Base-by-base conservation (phyloP, 176 grass and related monocot species). In the Rhynchospora tenuis region DNA sequence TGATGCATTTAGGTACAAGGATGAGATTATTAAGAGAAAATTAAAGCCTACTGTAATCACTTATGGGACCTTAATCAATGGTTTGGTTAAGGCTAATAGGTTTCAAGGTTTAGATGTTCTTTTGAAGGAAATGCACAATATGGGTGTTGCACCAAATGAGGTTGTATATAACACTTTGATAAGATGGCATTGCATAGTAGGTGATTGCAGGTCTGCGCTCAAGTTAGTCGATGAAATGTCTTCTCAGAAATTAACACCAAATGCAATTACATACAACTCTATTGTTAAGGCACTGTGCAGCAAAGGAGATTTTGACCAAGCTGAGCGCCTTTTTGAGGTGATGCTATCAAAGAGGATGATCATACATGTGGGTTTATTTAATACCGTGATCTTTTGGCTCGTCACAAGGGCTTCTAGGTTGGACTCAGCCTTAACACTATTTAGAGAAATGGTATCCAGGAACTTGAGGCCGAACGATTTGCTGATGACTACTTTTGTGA, bases 81-180 rank as follows among this genome's bases (percentile, higher is more conserved):
- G 92, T 27, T 90, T 97, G 76, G 87, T 91, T 66, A 94, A 85
- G 77, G 75, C 24, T 20, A 71, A 92, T 33, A 82, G 81, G 26
- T 88, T 92, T 83, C 81, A 42, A 19, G 92, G 86, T 78, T 88
- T 92, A 6, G 72, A 31, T 46, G 47, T 9, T 33, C 15, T 92
- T 56, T 74, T 97, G 57, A 76, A 33, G 24, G 90, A 97, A 81
- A 97, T 97, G 94, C 60, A 92, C 84, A 54, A 44, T 50, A 81
- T 84, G 12, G 87, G 92, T 55, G 85, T 97, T 73, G 64, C 64
- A 20, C 88, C 83, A 7, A 97, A 94, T 86, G 92, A 91, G 83
- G 56, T 94, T 89, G 89, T 97, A 80, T 97, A 92, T 78, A 97
- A 94, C 75, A 65, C 88, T 85, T 66, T 94, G 63, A 97, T 97